Base-by-base conservation (phyloP, 441 rosid genomes). In the Bocquillonia castaneifolia region DNA sequence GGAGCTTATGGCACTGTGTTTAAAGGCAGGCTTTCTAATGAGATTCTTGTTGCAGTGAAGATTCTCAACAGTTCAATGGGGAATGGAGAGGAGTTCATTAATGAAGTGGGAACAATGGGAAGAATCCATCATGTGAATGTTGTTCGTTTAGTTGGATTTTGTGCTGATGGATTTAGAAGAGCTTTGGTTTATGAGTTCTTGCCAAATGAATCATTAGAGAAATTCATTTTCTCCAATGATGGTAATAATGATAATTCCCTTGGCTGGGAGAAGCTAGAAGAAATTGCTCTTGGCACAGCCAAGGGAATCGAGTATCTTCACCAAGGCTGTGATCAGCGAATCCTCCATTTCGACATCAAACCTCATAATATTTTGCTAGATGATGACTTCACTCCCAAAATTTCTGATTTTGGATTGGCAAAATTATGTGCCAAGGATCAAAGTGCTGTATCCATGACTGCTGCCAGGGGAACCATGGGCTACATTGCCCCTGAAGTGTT, bases 1-100 rank as follows among this genome's bases (percentile, higher is more conserved):
- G 82, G 77, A 48, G 73, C 74, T 12, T 78, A 65, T 51, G 82
- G 82, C 7, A 75, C 77, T 1, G 82, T 78, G 69, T 78, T 39
- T 48, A 78, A 72, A 72, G 82, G 81, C 15, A 75, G 32, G 55
- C 72, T 78, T 0, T 72, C 77, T 6, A 45, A 39, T 10, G 77
- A 78, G 20, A 64, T 78, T 6, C 23, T 39, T 17, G 79, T 77
- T 0, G 73, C 73, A 5, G 73, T 74, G 22, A 74, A 74, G 64
- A 26, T 69, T 14, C 63, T 74, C 26, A 40, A 63, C 57, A 56
- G 40, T 7, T 54, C 74, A 20, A 69, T n/a, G 17, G 74, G 63
- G 8, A 48, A 74, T 58, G 77, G 77, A 18, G 74, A 63, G 47
- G 70, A 74, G 60, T 74, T 69, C 31, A 28, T 57, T 29, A 74